phyloP scores from a whole-genome alignment of 2,329 filamentous ascomycete genomes.

The Calonectria hawksworthii region DNA sequence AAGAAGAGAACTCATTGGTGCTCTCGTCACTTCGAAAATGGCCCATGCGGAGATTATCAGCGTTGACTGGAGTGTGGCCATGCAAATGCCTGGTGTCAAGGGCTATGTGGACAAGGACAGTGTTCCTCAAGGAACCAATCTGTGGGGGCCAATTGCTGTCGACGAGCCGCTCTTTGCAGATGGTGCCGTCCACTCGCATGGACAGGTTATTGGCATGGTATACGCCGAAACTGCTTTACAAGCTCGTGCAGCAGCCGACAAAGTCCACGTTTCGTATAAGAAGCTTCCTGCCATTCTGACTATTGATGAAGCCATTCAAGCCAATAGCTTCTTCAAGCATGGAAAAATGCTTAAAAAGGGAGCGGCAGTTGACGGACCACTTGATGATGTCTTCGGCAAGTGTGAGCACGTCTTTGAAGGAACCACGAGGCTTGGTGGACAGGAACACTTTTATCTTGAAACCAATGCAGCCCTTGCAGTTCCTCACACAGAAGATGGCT shows the following conservation, averaged over 20 bases:
- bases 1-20: slow-evolving; percentile 86
- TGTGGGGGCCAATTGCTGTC: slow-evolving; percentile 17
- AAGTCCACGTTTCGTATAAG: slow-evolving; percentile 14
- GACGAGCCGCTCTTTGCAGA: slow-evolving; percentile 25
- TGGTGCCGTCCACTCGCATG: slow-evolving; percentile 8
- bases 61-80: slow-evolving; percentile 78
- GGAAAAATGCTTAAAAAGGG: slow-evolving; percentile 84
- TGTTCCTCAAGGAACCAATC: slow-evolving; percentile 71
- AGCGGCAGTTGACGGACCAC: slow-evolving; percentile 59
- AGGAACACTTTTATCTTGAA: slow-evolving; percentile 95
- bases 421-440: slow-evolving; percentile 84
- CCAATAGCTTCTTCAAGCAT: slow-evolving; percentile 87
- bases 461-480: slow-evolving; percentile 85
- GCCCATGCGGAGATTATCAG: slow-evolving; percentile 84
- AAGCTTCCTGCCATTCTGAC: slow-evolving; percentile 79
- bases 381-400: slow-evolving; percentile 77
- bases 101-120: slow-evolving; percentile 84
- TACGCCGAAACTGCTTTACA: slow-evolving; percentile 18
- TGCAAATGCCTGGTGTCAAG: slow-evolving; percentile 84
- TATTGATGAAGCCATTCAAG: slow-evolving; percentile 90
- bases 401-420: slow-evolving; percentile 85
- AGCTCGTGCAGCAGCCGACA: slow-evolving; percentile 23
- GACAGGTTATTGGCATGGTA: slow-evolving; percentile 21
- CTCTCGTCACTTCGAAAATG: slow-evolving; percentile 84
- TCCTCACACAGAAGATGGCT: slow-evolving; percentile 87